Evolutionary conservation across 805 yeast species (phyloP).

Genomic region (Hanseniaspora osmophila): DNA sequence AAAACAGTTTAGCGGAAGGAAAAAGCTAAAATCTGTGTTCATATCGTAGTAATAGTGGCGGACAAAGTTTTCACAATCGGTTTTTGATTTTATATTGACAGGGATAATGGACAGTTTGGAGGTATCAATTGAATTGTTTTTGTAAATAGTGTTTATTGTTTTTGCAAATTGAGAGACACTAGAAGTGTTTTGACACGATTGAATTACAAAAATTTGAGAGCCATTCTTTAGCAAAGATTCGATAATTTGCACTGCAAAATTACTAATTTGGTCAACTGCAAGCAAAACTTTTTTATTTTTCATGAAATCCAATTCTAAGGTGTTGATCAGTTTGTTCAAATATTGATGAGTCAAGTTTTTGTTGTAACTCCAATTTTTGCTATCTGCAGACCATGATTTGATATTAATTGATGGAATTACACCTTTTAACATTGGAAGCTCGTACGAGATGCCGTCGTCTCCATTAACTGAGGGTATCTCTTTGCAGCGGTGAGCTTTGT

Average conservation of each 20-base stretch:
- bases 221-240: constrained; percentile 78
- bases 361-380: constrained; percentile 59
- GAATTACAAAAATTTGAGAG: constrained; percentile 63
- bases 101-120: not conserved
- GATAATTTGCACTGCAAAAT: constrained; percentile 20
- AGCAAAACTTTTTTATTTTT: not conserved
- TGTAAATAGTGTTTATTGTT: not conserved
- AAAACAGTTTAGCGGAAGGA: constrained; percentile 19
- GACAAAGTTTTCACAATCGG: constrained; percentile 61
- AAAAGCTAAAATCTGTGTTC: constrained; percentile 56
- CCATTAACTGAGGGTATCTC: too few species aligned
- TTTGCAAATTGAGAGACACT: not conserved
- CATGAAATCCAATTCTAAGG: not conserved
- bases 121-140: not conserved
- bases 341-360: constrained; percentile 45
- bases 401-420: constrained; percentile 74
- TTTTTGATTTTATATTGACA: constrained; percentile 54
- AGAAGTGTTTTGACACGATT: not conserved
- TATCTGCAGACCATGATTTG: constrained; percentile 38
- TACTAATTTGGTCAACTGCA: not conserved
- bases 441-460: not conserved
- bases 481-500: too few species aligned
- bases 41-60: constrained; percentile 53
- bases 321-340: constrained; percentile 20
- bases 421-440: constrained; percentile 37